Evolutionary conservation across 345 rosid genomes (phyloP).

Genomic region (Cardiospermum halicacabum): DNA sequence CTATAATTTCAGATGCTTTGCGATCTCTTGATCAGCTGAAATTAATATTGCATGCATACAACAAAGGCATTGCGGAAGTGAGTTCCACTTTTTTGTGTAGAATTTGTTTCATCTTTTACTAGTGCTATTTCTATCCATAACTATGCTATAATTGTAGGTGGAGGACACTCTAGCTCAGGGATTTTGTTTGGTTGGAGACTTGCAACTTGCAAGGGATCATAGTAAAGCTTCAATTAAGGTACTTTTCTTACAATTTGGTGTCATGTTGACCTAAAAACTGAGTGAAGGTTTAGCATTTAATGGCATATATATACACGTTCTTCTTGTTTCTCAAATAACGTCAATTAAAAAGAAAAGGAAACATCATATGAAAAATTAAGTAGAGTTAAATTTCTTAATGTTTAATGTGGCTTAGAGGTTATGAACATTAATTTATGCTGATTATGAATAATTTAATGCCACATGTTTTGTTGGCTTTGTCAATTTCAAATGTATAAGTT

Average conservation of each 20-base stretch:
- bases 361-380: background rate
- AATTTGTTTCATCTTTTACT: background rate
- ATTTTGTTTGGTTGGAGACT: constrained; percentile 55
- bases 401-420: background rate
- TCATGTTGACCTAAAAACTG: background rate
- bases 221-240: constrained; percentile 70
- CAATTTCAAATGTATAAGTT: background rate
- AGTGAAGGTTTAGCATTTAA: background rate
- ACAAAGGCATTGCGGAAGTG: constrained; percentile 73
- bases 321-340: background rate
- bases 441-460: background rate
- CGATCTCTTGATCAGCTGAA: constrained; percentile 48
- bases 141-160: constrained; percentile 35
- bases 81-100: constrained; percentile 20
- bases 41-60: constrained; percentile 55
- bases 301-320: background rate
- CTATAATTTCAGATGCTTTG: constrained; percentile 41
- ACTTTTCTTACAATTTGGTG: constrained; percentile 7
- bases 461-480: background rate
- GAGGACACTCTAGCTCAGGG: constrained; percentile 72
- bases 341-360: background rate
- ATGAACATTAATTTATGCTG: background rate
- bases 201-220: constrained; percentile 45
- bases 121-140: background rate
- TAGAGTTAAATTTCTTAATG: background rate